These are phyloP conservation scores for Alternaria brassicae DNA, from an alignment of 2,329 filamentous ascomycete species.

Conservation along the genomic window DNA sequence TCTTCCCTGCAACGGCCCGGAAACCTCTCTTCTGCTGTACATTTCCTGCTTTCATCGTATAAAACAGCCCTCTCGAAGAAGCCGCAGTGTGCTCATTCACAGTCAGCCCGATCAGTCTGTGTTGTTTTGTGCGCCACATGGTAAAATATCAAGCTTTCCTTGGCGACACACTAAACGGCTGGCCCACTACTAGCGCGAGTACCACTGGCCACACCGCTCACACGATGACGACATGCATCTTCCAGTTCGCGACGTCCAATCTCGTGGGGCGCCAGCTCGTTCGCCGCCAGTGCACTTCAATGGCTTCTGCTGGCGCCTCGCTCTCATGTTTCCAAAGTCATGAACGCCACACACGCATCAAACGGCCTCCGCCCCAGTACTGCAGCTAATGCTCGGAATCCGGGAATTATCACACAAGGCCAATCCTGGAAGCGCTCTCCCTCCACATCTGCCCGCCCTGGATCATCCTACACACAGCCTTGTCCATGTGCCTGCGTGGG, in stretches of 20 bases:
- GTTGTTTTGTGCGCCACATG: slow-evolving; percentile 7
- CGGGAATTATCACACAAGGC: slow-evolving; percentile 8
- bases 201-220: slow-evolving; percentile 13
- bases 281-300: neutral
- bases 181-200: slow-evolving; percentile 1
- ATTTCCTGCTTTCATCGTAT: neutral
- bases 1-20: neutral
- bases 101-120: neutral
- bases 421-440: slow-evolving; percentile 14
- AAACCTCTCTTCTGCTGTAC: neutral
- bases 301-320: slow-evolving; percentile 2
- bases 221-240: slow-evolving; percentile 18
- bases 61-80: neutral
- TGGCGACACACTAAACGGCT: slow-evolving; percentile 6
- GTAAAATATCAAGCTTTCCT: slow-evolving; percentile 11
- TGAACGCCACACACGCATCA: slow-evolving; percentile 7
- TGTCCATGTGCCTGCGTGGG: slow-evolving; percentile 7
- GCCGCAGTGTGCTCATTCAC: neutral
- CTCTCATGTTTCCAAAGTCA: neutral
- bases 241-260: neutral
- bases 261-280: slow-evolving; percentile 9
- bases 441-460: slow-evolving; percentile 24
- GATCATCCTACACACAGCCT: slow-evolving; percentile 13
- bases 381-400: slow-evolving; percentile 12
- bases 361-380: neutral